phyloP scores from a whole-genome alignment of 345 rosid species.

The Linum tenue region DNA sequence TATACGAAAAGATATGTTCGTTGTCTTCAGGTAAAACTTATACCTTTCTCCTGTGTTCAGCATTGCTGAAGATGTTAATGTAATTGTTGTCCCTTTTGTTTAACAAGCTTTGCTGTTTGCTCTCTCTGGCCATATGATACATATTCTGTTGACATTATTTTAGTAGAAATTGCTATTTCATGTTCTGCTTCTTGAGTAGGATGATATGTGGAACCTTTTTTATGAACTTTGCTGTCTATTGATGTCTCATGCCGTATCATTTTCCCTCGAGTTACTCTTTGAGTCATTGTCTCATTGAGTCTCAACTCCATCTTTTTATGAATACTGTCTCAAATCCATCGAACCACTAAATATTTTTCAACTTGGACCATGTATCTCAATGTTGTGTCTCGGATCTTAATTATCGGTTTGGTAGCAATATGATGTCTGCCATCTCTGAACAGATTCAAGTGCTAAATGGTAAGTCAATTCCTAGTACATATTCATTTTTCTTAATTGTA shows the following conservation, averaged over 20 bases:
- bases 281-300: too few relatives aligned
- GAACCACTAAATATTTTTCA: not conserved
- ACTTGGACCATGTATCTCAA: too few relatives aligned
- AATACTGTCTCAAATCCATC: not conserved
- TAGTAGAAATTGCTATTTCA: too few relatives aligned
- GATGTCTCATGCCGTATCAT: not conserved
- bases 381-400: too few relatives aligned
- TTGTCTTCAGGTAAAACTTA: conserved; percentile 75
- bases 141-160: too few relatives aligned
- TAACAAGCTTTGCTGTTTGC: not conserved
- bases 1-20: conserved; percentile 97
- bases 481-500: too few relatives aligned
- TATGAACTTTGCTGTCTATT: not conserved
- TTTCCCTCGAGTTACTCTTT: not conserved
- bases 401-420: too few relatives aligned
- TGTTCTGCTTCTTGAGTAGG: too few relatives aligned
- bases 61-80: not conserved
- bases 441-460: too few relatives aligned
- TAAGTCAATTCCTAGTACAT: too few relatives aligned
- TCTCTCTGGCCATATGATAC: not conserved
- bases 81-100: not conserved
- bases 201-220: not conserved
- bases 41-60: not conserved
- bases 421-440: too few relatives aligned
- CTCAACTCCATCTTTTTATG: not conserved